Evolutionary conservation across 2,329 filamentous ascomycete species (phyloP).

Genomic region (Aspergillus bombycis): DNA sequence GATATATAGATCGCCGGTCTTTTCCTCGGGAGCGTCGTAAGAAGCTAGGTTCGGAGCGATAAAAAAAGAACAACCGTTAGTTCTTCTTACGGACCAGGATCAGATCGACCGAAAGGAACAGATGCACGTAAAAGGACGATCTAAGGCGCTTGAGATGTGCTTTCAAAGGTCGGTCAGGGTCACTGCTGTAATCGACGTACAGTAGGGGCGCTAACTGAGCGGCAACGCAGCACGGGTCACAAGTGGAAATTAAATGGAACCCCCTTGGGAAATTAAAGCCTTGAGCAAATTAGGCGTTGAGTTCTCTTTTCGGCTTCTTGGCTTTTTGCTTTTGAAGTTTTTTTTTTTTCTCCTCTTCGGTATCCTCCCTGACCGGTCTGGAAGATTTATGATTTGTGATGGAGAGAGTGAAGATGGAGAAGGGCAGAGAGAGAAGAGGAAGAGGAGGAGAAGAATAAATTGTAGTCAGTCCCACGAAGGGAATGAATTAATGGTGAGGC

Average conservation of each 20-base stretch:
- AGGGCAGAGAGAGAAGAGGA: neutral
- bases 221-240: conserved; percentile 2
- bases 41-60: neutral
- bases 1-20: conserved; percentile 16
- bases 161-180: conserved; percentile 3
- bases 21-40: neutral
- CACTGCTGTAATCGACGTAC: conserved; percentile 5
- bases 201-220: conserved; percentile 7
- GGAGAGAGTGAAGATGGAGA: neutral
- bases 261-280: neutral
- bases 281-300: neutral
- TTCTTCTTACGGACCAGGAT: neutral
- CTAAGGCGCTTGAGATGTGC: neutral
- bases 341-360: neutral
- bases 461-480: neutral
- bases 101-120: neutral
- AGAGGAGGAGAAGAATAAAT: neutral
- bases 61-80: conserved; percentile 4
- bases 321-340: neutral
- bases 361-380: neutral
- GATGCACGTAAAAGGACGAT: conserved; percentile 1
- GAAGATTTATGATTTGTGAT: neutral
- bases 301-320: neutral
- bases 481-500: neutral
- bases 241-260: conserved; percentile 1